phyloP scores from a whole-genome alignment of 805 yeast species.

The Saccharomyces jurei region DNA sequence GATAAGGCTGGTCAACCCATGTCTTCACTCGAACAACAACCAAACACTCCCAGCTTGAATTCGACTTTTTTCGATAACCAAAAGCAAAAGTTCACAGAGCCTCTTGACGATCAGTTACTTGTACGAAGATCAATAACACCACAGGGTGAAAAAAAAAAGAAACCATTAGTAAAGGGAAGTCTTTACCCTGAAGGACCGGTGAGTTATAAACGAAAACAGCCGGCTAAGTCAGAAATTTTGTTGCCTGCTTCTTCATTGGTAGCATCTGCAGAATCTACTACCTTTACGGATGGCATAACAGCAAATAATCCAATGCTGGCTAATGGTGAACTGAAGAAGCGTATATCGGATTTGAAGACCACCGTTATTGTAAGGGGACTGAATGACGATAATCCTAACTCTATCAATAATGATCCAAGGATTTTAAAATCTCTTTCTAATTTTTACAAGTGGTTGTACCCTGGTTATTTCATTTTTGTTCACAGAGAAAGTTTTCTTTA shows the following conservation, averaged over 20 bases:
- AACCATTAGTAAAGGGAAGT: conserved; percentile 26
- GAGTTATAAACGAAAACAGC: conserved; percentile 15
- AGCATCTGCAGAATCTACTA: conserved; percentile 7
- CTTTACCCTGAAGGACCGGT: conserved; percentile 30
- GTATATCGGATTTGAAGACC: conserved; percentile 29
- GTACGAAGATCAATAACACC: not conserved
- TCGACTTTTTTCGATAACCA: not conserved
- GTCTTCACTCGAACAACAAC: conserved; percentile 1
- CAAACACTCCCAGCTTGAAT: not conserved
- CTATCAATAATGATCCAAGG: conserved; percentile 24
- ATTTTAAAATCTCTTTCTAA: conserved; percentile 28
- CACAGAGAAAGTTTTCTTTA: conserved; percentile 54
- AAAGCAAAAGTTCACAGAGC: not conserved
- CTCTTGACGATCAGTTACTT: not conserved
- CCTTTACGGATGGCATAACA: conserved; percentile 1
- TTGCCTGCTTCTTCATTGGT: conserved; percentile 10
- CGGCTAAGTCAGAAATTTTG: conserved; percentile 3
- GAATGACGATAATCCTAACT: conserved; percentile 10
- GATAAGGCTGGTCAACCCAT: not conserved
- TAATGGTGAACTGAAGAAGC: conserved; percentile 10
- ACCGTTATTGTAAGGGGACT: conserved; percentile 25
- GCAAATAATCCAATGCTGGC: not conserved
- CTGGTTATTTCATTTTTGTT: conserved; percentile 55
- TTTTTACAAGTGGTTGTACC: conserved; percentile 57
- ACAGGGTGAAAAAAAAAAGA: conserved; percentile 12